Evolutionary conservation across 345 rosid species (phyloP).

Genomic region (Murraya koenigii): DNA sequence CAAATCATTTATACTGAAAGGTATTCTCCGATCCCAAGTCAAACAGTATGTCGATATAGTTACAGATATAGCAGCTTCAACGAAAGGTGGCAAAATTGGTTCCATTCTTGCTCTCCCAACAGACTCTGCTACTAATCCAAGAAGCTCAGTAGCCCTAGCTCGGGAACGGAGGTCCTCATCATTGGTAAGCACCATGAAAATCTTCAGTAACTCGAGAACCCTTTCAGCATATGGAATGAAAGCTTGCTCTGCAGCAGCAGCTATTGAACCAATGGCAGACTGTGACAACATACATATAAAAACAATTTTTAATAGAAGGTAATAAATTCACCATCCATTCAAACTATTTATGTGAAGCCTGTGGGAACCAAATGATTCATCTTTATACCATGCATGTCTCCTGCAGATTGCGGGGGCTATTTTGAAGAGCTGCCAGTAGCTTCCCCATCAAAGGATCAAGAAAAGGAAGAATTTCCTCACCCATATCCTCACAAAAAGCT

Average conservation of each 20-base stretch:
- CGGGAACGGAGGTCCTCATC: conserved; percentile 94
- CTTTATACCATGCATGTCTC: conserved; percentile 95
- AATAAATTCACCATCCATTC: not conserved
- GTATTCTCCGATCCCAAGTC: not conserved
- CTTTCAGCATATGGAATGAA: conserved; percentile 94
- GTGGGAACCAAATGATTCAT: conserved; percentile 1
- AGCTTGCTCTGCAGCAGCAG: conserved; percentile 97
- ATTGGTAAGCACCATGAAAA: conserved; percentile 85
- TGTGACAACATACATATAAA: conserved; percentile 33
- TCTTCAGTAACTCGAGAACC: conserved; percentile 85
- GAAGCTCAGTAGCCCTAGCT: conserved; percentile 98
- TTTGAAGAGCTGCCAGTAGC: conserved; percentile 79
- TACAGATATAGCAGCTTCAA: conserved; percentile 97
- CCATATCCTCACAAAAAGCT: conserved; percentile 99
- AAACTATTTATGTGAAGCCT: not conserved
- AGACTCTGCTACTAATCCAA: conserved; percentile 98
- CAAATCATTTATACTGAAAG: conserved; percentile 6
- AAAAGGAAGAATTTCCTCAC: conserved; percentile 84
- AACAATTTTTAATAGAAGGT: not conserved
- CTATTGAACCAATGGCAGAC: conserved; percentile 99
- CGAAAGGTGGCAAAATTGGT: conserved; percentile 74
- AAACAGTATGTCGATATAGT: conserved; percentile 18
- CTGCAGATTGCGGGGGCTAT: conserved; percentile 85
- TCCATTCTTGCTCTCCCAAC: conserved; percentile 86
- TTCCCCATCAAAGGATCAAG: conserved; percentile 93